A percentile compares a stretch with the other conserved stretches of the same genome.
Evolutionary conservation across 164 flowering plant genomes (phyloP).

Genomic region (Vitis amurensis): DNA sequence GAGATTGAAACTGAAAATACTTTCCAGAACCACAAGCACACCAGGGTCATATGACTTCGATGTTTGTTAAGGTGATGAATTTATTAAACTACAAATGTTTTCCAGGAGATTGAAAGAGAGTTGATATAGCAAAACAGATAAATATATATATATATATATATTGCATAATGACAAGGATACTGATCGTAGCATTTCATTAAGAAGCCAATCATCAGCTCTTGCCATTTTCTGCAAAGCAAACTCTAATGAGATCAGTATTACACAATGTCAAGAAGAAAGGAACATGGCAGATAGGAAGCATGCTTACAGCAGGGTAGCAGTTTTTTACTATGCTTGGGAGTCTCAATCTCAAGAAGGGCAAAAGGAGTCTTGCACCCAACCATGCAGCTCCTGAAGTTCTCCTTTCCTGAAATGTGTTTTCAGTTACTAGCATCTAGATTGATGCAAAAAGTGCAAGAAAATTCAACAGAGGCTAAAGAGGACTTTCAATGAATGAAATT

Average conservation of each 20-base stretch:
- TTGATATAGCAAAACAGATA: neutral
- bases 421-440: neutral
- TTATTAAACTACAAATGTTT: neutral
- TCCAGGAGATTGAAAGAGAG: too few relatives aligned
- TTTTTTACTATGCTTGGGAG: conserved; percentile 51
- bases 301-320: conserved; percentile 75
- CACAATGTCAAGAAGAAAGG: conserved; percentile 3
- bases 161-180: conserved; percentile 57
- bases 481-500: too few relatives aligned
- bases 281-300: conserved; percentile 5
- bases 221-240: conserved; percentile 50
- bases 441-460: neutral
- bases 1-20: conserved; percentile 69
- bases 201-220: conserved; percentile 78
- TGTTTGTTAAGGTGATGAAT: conserved; percentile 36
- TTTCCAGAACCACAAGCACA: conserved; percentile 59
- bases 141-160: neutral
- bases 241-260: neutral
- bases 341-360: conserved; percentile 56
- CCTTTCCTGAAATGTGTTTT: conserved; percentile 53
- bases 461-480: too few relatives aligned
- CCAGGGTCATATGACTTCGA: conserved; percentile 84
- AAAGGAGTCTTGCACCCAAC: conserved; percentile 68
- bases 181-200: conserved; percentile 74
- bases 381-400: conserved; percentile 51